Base-by-base conservation (phyloP, 768 basidiomycete genomes). In the Lactarius akahatsu region DNA sequence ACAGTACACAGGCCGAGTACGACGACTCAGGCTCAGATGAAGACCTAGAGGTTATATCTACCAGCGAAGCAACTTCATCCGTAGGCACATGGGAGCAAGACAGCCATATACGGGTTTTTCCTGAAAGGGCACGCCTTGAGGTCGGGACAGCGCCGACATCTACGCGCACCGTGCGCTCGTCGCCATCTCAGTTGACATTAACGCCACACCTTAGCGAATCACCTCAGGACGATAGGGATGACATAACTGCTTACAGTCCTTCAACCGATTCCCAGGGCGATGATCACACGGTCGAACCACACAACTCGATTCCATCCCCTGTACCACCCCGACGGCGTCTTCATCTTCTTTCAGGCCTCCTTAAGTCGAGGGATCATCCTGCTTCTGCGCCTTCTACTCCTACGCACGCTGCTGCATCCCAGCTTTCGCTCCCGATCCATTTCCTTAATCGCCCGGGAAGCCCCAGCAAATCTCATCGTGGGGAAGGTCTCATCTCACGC, bases 1-100 rank as follows among this genome's bases (percentile, higher is more conserved):
- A 64, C 60, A 71, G 70, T 55, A 71, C 70, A 0, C 70, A 71
- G 57, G 70, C 68, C 2, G 69, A 71, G 8, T 69, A 62, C 41
- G 68, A 62, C 50, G 65, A 71, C 65, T 71, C 70, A 20, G 70
- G 60, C 41, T 69, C 68, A 5, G 70, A 70, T 23, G 67, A 57
- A n/a, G 65, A 66, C 43, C 52, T 71, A 10, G 70, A 71, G 43
- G 56, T 71, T n/a, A 64, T 69, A n/a, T 69, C 68, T n/a, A 47
- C 61, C 18, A 62, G 61, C 18, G 70, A 71, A 11, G 70, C 57
- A 18, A 40, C 68, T 28, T 36, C 61, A 7, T 54, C 69, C 11
- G 43, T 56, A 16, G 63, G 47, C 26, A 11, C 57, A 50, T 71
- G 62, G 59, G 70, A 69, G 36, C 59, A 62, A 23, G 65, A 64